These are phyloP conservation scores for Chlamydomonas asymmetrica DNA, from an alignment of 139 green algal species.

Conservation along the genomic window DNA sequence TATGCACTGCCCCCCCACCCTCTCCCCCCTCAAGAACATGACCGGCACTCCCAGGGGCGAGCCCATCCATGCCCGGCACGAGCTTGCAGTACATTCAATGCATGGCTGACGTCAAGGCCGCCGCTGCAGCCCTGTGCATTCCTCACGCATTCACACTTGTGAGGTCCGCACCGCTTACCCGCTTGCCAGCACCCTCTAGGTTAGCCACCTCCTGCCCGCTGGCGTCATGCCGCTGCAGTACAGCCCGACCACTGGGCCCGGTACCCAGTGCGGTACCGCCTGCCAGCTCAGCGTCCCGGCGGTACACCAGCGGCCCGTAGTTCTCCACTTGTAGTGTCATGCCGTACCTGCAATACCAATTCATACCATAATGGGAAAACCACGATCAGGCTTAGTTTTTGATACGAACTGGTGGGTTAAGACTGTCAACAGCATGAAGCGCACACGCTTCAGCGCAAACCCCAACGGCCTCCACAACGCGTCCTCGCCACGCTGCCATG, in stretches of 20 bases:
- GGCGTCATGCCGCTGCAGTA: conserved; percentile 79
- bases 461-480: neutral
- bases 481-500: neutral
- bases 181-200: conserved; percentile 45
- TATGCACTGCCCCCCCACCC: no score
- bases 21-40: no score
- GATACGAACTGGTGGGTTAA: no score
- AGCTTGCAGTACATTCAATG: no score
- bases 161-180: conserved; percentile 50
- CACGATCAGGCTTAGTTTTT: no score
- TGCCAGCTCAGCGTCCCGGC: conserved; percentile 26
- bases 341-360: conserved; percentile 30
- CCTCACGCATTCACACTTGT: no score
- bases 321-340: conserved; percentile 61
- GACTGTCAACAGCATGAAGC: neutral
- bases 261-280: neutral
- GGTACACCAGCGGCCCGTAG: conserved; percentile 59
- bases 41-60: no score
- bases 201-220: conserved; percentile 68
- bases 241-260: conserved; percentile 43
- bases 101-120: no score
- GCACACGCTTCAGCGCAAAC: neutral
- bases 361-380: no score
- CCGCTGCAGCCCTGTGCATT: no score
- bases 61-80: no score